Evolutionary conservation across 225 moss, liverwort and hornwort species (phyloP).

Genomic region (Physcomitrium patens): DNA sequence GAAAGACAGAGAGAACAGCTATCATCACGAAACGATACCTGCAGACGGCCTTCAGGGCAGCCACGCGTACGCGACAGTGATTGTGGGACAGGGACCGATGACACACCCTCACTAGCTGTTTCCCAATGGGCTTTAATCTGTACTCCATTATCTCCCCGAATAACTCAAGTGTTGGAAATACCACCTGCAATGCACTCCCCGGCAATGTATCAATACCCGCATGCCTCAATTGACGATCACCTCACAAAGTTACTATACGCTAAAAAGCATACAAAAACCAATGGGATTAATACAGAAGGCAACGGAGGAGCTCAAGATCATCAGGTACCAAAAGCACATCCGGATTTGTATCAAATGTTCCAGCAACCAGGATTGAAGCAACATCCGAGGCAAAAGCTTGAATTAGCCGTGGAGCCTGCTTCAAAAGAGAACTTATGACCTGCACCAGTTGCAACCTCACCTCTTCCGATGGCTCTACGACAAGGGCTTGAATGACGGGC

Average conservation of each 20-base stretch:
- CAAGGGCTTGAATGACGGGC: slow-evolving; percentile 62
- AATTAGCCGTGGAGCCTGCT: slow-evolving; percentile 62
- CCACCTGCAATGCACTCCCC: slow-evolving; percentile 55
- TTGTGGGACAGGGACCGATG: slow-evolving; percentile 75
- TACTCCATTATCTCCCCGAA: slow-evolving; percentile 78
- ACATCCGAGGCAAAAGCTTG: slow-evolving; percentile 89
- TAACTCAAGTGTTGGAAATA: slow-evolving; percentile 66
- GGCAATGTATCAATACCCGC: slow-evolving; percentile 20
- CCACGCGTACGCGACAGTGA: slow-evolving; percentile 77
- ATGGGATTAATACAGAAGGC: not conserved
- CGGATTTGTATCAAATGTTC: slow-evolving; percentile 75
- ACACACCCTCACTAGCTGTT: slow-evolving; percentile 74
- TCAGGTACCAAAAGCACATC: slow-evolving; percentile 74
- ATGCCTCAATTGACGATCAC: not conserved
- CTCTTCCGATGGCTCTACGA: slow-evolving; percentile 87
- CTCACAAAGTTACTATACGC: not conserved
- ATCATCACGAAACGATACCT: slow-evolving; percentile 43
- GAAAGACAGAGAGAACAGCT: slow-evolving; percentile 8
- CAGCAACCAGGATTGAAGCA: slow-evolving; percentile 76
- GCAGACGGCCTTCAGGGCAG: slow-evolving; percentile 77
- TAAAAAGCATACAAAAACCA: not conserved
- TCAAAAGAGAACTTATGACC: slow-evolving; percentile 65
- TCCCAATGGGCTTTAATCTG: slow-evolving; percentile 83
- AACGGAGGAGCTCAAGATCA: not conserved
- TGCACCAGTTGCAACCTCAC: slow-evolving; percentile 69